Evolutionary conservation across 768 basidiomycete species (phyloP).

Genomic region (Termitomyces sp.): DNA sequence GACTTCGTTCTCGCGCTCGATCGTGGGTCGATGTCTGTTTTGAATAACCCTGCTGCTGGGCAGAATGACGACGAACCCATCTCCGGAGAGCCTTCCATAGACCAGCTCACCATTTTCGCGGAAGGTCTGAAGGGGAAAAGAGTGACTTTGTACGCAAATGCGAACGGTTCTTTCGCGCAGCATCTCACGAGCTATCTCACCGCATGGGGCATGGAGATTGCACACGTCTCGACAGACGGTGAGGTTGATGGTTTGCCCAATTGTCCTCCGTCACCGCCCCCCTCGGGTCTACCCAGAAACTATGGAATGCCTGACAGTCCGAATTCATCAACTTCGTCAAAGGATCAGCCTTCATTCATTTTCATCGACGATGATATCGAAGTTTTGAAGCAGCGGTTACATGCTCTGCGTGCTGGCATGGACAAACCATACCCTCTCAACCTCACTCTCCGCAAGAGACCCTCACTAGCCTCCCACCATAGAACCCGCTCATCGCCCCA

Average conservation of each 20-base stretch:
- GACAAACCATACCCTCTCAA: slow-evolving; percentile 48
- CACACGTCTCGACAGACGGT: slow-evolving; percentile 66
- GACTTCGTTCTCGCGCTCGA: slow-evolving; percentile 67
- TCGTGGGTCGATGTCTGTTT: slow-evolving; percentile 48
- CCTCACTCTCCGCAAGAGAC: slow-evolving; percentile 54
- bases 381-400: slow-evolving; percentile 73
- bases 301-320: slow-evolving; percentile 7
- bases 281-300: slow-evolving; percentile 8
- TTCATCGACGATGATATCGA: slow-evolving; percentile 92
- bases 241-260: slow-evolving; percentile 41
- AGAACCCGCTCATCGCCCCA: slow-evolving; percentile 82
- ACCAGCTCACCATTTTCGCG: slow-evolving; percentile 76
- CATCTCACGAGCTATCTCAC: slow-evolving; percentile 92
- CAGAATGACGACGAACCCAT: slow-evolving; percentile 49
- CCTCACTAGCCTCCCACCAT: slow-evolving; percentile 64
- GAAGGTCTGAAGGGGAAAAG: slow-evolving; percentile 82
- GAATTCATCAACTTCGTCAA: slow-evolving; percentile 14
- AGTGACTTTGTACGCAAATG: slow-evolving; percentile 80
- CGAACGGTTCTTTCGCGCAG: slow-evolving; percentile 87
- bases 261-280: slow-evolving; percentile 16
- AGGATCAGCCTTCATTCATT: slow-evolving; percentile 54
- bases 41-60: slow-evolving; percentile 37
- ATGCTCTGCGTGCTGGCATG: slow-evolving; percentile 60
- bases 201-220: slow-evolving; percentile 94
- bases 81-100: slow-evolving; percentile 73